These are phyloP conservation scores for Globisporangium solare DNA, from an alignment of 352 stramenopile species.

Conservation along the genomic window DNA sequence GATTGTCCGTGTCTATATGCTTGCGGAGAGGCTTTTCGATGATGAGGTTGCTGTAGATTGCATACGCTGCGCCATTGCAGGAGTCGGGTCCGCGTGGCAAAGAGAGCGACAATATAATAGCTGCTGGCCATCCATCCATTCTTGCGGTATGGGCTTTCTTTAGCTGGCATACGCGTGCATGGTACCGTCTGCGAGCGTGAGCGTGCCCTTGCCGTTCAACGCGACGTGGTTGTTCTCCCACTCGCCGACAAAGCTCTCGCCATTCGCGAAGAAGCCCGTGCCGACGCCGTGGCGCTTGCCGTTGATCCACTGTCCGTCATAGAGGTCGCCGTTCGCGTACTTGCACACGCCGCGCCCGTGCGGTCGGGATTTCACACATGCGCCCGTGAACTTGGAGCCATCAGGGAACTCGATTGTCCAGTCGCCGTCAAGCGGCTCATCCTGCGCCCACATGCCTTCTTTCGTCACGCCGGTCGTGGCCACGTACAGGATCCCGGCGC, in stretches of 20 bases:
- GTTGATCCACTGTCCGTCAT: constrained; percentile 78
- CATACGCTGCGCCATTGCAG: no score
- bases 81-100: no score
- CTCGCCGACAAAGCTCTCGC: constrained; percentile 67
- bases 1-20: no score
- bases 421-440: constrained; percentile 59
- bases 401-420: constrained; percentile 79
- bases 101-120: no score
- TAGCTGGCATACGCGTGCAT: constrained; percentile 62
- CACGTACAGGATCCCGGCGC: constrained; percentile 38
- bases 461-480: constrained; percentile 51
- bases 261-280: constrained; percentile 68
- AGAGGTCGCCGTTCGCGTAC: constrained; percentile 80
- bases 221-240: constrained; percentile 82
- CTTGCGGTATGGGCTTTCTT: neutral
- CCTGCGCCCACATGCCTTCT: constrained; percentile 53
- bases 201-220: constrained; percentile 59
- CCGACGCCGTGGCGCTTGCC: constrained; percentile 72
- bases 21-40: no score
- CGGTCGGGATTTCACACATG: constrained; percentile 54
- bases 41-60: no score
- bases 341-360: constrained; percentile 74
- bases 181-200: constrained; percentile 69
- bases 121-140: neutral
- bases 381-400: constrained; percentile 67